A percentile compares a stretch with the other conserved stretches of the same genome.
These are phyloP conservation scores for Flaveria linearis DNA, from an alignment of 129 eudicot species.

Conservation along the genomic window DNA sequence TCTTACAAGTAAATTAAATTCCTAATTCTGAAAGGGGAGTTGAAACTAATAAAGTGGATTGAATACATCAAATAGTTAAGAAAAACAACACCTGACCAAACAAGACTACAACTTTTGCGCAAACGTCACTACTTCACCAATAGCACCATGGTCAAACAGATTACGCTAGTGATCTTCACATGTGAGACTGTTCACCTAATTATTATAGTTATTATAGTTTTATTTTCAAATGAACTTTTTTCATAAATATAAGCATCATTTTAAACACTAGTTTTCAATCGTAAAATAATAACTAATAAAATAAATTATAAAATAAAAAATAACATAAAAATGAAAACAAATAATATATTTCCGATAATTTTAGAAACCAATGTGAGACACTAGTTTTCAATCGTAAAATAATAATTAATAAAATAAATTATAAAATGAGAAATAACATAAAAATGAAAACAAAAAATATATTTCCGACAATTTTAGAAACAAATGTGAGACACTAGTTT, in stretches of 20 bases:
- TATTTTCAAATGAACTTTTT: neutral
- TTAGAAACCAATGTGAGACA: no score
- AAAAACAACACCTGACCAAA: constrained; percentile 43
- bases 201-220: neutral
- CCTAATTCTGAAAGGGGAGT: constrained; percentile 24
- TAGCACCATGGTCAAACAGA: constrained; percentile 30
- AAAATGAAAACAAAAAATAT: no score
- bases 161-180: constrained; percentile 29
- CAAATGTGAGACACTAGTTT: no score
- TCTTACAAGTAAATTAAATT: neutral
- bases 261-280: no score
- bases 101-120: constrained; percentile 32
- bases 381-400: no score
- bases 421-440: no score
- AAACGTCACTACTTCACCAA: constrained; percentile 29
- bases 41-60: constrained; percentile 4
- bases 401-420: no score
- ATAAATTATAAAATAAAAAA: no score
- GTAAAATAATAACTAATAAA: no score
- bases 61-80: constrained; percentile 21
- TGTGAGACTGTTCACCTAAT: constrained; percentile 37
- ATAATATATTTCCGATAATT: no score
- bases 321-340: no score
- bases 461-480: no score
- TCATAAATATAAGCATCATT: neutral